Evolutionary conservation across 2,329 filamentous ascomycete genomes (phyloP), one percentile per base, ranked within the genome.

Genomic region (Dactylella cylindrospora): DNA sequence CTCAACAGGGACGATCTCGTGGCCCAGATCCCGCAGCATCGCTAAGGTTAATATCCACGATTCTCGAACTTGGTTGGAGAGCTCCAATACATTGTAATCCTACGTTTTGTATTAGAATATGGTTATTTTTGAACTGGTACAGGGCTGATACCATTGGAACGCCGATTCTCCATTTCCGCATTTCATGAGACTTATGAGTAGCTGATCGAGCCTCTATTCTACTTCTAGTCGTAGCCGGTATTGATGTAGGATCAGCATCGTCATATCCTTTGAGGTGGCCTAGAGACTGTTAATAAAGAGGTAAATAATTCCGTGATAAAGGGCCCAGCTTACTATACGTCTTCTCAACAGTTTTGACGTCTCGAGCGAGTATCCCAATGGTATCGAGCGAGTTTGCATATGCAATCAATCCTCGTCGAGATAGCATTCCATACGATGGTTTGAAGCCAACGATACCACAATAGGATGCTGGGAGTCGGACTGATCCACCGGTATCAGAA

Each of bases 311-410:
- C n/a, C n/a, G n/a, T n/a, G n/a, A n/a, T n/a, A n/a, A n/a, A n/a
- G n/a, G n/a, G n/a, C n/a, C n/a, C n/a, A 3, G 5, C 6, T 22
- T 66, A 68, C 64, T 46, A 20, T 66, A 68, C 28, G 84, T 70
- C 33, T 76, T 70, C 31, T 76, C 74, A 4, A 86, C 78, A 1
- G 70, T 71, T n/a, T 70, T 71, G 0, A 82, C 80, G 2, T 75
- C 76, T 39, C 71, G 74, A 0, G 84, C 83, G 35, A 95, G 67
- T 2, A 95, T 77, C 0, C 90, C 90, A 6, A 96, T 88, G 0
- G 90, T 95, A 70, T 96, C 90, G 6, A 96, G 76, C 1, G 88
- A 95, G 72, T 96, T 95, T 6, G 90, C 90, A 71, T 96, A 96
- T 10, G 89, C 85, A 43, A 96, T 82, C 2, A 96, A 87, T 1